A percentile compares a stretch with the other conserved stretches of the same genome.
phyloP scores from a whole-genome alignment of 495 filamentous ascomycete species.

The Xylaria palmicola region DNA sequence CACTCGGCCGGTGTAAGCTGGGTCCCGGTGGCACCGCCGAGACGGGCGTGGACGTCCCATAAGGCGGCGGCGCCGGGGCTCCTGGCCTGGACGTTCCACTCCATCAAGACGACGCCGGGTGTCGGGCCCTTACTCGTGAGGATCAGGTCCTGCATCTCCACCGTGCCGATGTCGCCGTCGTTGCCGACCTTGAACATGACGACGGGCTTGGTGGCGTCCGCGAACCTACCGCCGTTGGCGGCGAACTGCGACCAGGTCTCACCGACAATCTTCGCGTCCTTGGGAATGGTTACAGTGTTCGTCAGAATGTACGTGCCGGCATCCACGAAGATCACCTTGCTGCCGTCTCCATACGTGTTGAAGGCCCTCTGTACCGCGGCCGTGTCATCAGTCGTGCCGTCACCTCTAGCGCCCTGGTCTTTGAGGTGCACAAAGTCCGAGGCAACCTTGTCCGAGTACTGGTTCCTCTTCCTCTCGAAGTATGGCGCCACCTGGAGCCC shows the following conservation, averaged over 20 bases:
- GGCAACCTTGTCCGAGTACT: conserved; percentile 56
- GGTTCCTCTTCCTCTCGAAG: conserved; percentile 66
- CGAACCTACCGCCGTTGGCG: conserved; percentile 47
- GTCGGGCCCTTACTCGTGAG: conserved; percentile 41
- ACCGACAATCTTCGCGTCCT: conserved; percentile 47
- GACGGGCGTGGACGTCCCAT: conserved; percentile 69
- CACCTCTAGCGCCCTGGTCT: conserved; percentile 24
- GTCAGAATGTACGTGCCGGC: conserved; percentile 42
- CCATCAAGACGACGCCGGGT: conserved; percentile 38
- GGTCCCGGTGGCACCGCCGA: conserved; percentile 67
- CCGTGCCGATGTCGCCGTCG: conserved; percentile 49
- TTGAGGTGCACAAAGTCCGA: conserved; percentile 34
- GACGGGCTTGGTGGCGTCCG: conserved; percentile 45
- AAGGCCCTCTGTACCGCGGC: conserved; percentile 23
- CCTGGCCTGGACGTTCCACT: conserved; percentile 21
- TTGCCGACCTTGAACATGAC: conserved; percentile 54
- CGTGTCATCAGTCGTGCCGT: conserved; percentile 35
- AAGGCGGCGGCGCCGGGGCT: conserved; percentile 53
- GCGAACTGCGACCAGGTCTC: conserved; percentile 49
- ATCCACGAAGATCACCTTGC: conserved; percentile 70
- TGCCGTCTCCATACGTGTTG: conserved; percentile 12
- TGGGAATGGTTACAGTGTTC: conserved; percentile 48
- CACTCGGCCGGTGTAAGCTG: conserved; percentile 63
- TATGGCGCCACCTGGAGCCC: conserved; percentile 30
- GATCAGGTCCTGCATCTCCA: conserved; percentile 58